Percentiles rank a stretch among this genome's conserved stretches.
These are phyloP conservation scores for Debaryomyces subglobosus DNA, from an alignment of 1,139 yeast species.

Conservation along the genomic window DNA sequence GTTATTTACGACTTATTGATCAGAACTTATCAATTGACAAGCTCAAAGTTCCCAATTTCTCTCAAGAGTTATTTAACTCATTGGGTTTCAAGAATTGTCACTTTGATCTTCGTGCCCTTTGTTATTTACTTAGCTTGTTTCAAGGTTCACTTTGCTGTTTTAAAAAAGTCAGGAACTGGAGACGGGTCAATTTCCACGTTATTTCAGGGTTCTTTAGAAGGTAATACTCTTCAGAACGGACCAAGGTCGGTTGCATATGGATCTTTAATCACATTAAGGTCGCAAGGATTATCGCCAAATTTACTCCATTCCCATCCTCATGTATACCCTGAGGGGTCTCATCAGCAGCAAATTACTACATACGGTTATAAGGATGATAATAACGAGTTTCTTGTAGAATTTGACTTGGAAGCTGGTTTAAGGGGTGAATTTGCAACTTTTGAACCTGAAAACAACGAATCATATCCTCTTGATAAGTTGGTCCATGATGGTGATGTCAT, in stretches of 20 bases:
- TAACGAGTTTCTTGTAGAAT: slow-evolving; percentile 63
- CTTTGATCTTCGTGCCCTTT: slow-evolving; percentile 76
- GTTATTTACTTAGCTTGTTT: slow-evolving; percentile 70
- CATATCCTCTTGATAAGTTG: slow-evolving; percentile 20
- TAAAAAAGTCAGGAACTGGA: slow-evolving; percentile 79
- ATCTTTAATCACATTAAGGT: slow-evolving; percentile 64
- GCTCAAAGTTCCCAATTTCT: slow-evolving; percentile 34
- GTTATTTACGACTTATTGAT: slow-evolving; percentile 74
- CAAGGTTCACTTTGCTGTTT: slow-evolving; percentile 75
- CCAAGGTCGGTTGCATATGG: slow-evolving; percentile 68
- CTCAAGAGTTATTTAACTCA: slow-evolving; percentile 53
- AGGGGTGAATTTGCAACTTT: slow-evolving; percentile 33
- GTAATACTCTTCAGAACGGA: slow-evolving; percentile 53
- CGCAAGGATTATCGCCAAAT: slow-evolving; percentile 74
- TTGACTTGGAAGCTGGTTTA: slow-evolving; percentile 30
- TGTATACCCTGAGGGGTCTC: slow-evolving; percentile 70
- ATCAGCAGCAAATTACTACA: slow-evolving; percentile 75
- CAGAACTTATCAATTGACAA: slow-evolving; percentile 54
- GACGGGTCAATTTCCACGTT: slow-evolving; percentile 73
- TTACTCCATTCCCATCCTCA: slow-evolving; percentile 73
- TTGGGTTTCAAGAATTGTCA: slow-evolving; percentile 71
- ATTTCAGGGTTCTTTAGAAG: slow-evolving; percentile 67
- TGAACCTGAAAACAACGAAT: slow-evolving; percentile 32
- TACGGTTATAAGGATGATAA: slow-evolving; percentile 74
- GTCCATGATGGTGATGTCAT: slow-evolving; percentile 55